Evolutionary conservation across 208 protist genomes (phyloP).

Genomic region (Spongospora subterranea): DNA sequence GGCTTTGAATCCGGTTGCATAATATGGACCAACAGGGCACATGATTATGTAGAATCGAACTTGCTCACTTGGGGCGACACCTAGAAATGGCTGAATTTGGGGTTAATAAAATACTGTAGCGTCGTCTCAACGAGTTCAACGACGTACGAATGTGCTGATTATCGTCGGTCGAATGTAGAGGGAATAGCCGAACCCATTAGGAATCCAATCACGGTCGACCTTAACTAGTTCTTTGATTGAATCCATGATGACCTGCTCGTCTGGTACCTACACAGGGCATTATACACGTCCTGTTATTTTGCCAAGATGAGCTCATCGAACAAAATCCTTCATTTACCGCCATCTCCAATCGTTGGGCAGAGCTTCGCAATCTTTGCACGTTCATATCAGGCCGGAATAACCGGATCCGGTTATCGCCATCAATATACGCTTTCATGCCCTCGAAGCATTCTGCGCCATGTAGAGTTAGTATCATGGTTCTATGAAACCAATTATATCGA

Average conservation of each 20-base stretch:
- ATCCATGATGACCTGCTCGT: slow-evolving; percentile 84
- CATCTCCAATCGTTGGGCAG: slow-evolving; percentile 84
- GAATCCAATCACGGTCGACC: slow-evolving; percentile 90
- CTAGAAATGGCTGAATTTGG: slow-evolving; percentile 40
- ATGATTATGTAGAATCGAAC: slow-evolving; percentile 85
- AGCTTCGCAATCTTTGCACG: slow-evolving; percentile 84
- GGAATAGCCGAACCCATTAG: slow-evolving; percentile 89
- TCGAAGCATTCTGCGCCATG: slow-evolving; percentile 90
- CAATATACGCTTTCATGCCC: slow-evolving; percentile 96
- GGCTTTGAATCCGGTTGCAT: slow-evolving; percentile 75
- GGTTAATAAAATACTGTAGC: too few species aligned
- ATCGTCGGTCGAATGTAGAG: slow-evolving; percentile 96
- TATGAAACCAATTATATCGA: slow-evolving; percentile 68
- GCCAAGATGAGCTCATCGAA: neutral
- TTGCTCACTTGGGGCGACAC: slow-evolving; percentile 59
- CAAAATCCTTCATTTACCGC: slow-evolving; percentile 73
- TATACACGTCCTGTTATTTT: neutral
- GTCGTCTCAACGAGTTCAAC: neutral
- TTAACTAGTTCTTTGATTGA: slow-evolving; percentile 88
- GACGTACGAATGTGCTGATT: slow-evolving; percentile 83
- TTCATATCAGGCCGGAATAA: slow-evolving; percentile 96
- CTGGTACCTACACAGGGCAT: slow-evolving; percentile 73
- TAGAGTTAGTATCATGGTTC: neutral
- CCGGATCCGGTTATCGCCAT: slow-evolving; percentile 80
- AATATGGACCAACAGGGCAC: slow-evolving; percentile 97